These are phyloP conservation scores for Sarcomyxa edulis DNA, from an alignment of 768 basidiomycete genomes.

Conservation along the genomic window DNA sequence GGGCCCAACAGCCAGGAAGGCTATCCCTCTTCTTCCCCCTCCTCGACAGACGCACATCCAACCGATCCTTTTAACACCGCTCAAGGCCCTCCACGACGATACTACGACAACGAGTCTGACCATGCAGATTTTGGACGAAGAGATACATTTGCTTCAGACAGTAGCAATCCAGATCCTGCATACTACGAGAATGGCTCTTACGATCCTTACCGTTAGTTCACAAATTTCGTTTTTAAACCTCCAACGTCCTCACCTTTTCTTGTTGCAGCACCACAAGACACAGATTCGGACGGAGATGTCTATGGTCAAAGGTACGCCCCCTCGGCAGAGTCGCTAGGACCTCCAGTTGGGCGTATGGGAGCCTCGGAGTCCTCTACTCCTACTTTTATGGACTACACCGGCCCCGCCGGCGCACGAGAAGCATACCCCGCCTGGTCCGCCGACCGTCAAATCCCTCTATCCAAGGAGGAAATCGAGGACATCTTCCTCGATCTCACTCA, in stretches of 20 bases:
- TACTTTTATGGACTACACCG: slow-evolving; percentile 61
- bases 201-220: slow-evolving; percentile 61
- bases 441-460: slow-evolving; percentile 92
- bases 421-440: slow-evolving; percentile 93
- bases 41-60: slow-evolving; percentile 54
- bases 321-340: slow-evolving; percentile 72
- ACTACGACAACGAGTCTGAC: slow-evolving; percentile 77
- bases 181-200: slow-evolving; percentile 66
- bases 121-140: slow-evolving; percentile 58
- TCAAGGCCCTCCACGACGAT: slow-evolving; percentile 36
- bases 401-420: slow-evolving; percentile 58
- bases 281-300: slow-evolving; percentile 75
- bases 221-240: slow-evolving; percentile 4
- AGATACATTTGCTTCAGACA: slow-evolving; percentile 68
- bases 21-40: slow-evolving; percentile 56
- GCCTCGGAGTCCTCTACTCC: slow-evolving; percentile 71
- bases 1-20: slow-evolving; percentile 57
- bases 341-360: slow-evolving; percentile 51
- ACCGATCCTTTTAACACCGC: slow-evolving; percentile 62
- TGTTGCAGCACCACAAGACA: slow-evolving; percentile 66
- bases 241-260: slow-evolving; percentile 12
- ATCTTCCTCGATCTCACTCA: slow-evolving; percentile 95
- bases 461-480: slow-evolving; percentile 99
- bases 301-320: slow-evolving; percentile 68
- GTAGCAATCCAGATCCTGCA: slow-evolving; percentile 62